These are phyloP conservation scores for Boletus rubroflammeus DNA, from an alignment of 768 basidiomycete species.

Conservation along the genomic window DNA sequence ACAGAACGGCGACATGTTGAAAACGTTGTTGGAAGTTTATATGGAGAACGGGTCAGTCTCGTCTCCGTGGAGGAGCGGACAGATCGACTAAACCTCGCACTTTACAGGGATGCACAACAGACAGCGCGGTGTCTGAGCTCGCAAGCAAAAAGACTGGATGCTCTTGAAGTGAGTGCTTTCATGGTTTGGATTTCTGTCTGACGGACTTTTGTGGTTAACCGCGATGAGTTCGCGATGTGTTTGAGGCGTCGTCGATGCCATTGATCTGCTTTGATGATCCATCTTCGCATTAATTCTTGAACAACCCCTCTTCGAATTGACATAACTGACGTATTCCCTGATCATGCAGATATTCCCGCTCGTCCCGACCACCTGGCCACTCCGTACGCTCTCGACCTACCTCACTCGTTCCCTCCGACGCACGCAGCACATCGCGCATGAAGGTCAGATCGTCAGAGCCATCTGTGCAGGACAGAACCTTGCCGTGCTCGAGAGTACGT, in stretches of 20 bases:
- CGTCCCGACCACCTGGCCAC: constrained; percentile 74
- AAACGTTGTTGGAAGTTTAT: constrained; percentile 75
- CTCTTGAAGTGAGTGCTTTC: constrained; percentile 58
- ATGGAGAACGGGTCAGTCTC: constrained; percentile 69
- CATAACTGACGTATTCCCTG: neutral
- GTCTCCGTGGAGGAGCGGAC: neutral
- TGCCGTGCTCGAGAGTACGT: constrained; percentile 60
- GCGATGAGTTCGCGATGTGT: neutral
- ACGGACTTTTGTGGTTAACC: neutral
- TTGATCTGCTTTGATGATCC: neutral
- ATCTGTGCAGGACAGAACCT: constrained; percentile 79
- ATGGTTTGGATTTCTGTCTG: neutral
- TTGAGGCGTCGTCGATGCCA: neutral
- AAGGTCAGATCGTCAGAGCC: constrained; percentile 74
- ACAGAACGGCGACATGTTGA: constrained; percentile 53
- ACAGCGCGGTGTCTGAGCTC: constrained; percentile 72
- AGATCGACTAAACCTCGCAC: neutral
- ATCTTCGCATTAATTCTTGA: neutral
- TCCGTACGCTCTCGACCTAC: constrained; percentile 70
- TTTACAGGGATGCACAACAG: constrained; percentile 48
- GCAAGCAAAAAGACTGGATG: constrained; percentile 76
- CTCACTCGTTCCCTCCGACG: constrained; percentile 74
- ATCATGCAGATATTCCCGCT: constrained; percentile 53
- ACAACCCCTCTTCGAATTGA: neutral
- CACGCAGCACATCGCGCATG: constrained; percentile 64